phyloP scores from a whole-genome alignment of 805 yeast species.

The Wickerhamomyces silvicola region DNA sequence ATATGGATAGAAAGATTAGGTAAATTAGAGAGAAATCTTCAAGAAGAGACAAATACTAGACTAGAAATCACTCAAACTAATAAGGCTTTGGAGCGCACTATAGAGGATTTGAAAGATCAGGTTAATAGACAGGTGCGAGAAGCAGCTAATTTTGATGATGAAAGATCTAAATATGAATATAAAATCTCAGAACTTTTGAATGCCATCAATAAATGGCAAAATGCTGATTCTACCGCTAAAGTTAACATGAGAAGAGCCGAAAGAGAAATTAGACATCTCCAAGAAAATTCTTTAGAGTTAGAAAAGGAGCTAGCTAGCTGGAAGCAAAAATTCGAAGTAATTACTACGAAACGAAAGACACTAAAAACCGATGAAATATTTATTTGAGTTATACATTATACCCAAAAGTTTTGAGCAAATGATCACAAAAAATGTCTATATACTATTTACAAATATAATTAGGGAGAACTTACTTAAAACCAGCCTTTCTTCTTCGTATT shows the following conservation, averaged over 20 bases:
- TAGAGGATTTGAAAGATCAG: conserved; percentile 47
- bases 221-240: conserved; percentile 38
- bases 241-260: conserved; percentile 40
- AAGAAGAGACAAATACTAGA: conserved; percentile 38
- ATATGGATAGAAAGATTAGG: conserved; percentile 53
- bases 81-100: conserved; percentile 43
- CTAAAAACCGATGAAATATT: conserved; percentile 21
- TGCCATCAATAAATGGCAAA: conserved; percentile 36
- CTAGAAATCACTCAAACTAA: conserved; percentile 47
- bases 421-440: not conserved
- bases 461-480: conserved; percentile 15
- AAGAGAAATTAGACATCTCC: conserved; percentile 50
- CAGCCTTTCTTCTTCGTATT: conserved; percentile 17
- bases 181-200: conserved; percentile 41
- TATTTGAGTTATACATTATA: conserved; percentile 9
- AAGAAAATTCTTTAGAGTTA: conserved; percentile 43
- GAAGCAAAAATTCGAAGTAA: conserved; percentile 33
- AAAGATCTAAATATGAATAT: conserved; percentile 48
- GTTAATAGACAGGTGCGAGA: conserved; percentile 45
- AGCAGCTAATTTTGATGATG: conserved; percentile 49
- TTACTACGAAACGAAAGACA: conserved; percentile 15
- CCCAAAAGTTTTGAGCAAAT: not conserved
- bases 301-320: conserved; percentile 56
- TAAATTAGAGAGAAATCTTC: conserved; percentile 45
- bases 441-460: not conserved